phyloP scores from a whole-genome alignment of 2,329 filamentous ascomycete genomes.

The Penicillium paneum region DNA sequence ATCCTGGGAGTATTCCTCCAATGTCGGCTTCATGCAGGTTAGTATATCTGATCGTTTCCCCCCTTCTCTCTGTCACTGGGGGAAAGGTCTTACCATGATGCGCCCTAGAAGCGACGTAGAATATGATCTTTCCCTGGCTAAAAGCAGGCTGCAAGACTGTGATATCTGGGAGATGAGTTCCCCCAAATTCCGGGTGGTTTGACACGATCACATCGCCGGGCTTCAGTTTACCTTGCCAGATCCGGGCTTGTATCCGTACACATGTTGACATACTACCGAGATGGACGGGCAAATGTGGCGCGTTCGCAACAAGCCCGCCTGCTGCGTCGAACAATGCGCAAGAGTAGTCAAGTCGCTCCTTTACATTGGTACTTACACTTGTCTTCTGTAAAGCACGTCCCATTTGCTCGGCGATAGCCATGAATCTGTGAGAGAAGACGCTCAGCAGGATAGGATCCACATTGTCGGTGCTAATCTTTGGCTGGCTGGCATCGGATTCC shows the following conservation, averaged over 20 bases:
- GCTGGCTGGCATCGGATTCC: conserved; percentile 26
- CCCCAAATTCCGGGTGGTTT: conserved; percentile 80
- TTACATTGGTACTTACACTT: conserved; percentile 70
- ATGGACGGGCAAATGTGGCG: conserved; percentile 75
- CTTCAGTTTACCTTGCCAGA: conserved; percentile 70
- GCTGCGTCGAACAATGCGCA: conserved; percentile 73
- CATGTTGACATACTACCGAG: conserved; percentile 78
- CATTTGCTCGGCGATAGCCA: conserved; percentile 85
- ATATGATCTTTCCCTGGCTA: conserved; percentile 69
- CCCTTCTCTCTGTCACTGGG: not conserved
- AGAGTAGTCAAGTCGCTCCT: conserved; percentile 79
- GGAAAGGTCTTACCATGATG: conserved; percentile 57
- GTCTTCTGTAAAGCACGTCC: conserved; percentile 69
- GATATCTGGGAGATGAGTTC: conserved; percentile 75
- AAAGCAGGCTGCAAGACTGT: conserved; percentile 75
- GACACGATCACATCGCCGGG: conserved; percentile 74
- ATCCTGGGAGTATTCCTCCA: conserved; percentile 71
- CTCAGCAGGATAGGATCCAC: conserved; percentile 74
- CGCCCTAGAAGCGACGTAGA: conserved; percentile 72
- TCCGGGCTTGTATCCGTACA: conserved; percentile 69
- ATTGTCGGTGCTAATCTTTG: conserved; percentile 45
- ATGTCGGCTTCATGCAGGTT: conserved; percentile 49
- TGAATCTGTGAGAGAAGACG: conserved; percentile 78
- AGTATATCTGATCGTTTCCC: not conserved
- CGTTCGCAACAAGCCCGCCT: conserved; percentile 64